Base-by-base conservation (phyloP, 148 eudicot species). In the Rhododendron kiyosumense region DNA sequence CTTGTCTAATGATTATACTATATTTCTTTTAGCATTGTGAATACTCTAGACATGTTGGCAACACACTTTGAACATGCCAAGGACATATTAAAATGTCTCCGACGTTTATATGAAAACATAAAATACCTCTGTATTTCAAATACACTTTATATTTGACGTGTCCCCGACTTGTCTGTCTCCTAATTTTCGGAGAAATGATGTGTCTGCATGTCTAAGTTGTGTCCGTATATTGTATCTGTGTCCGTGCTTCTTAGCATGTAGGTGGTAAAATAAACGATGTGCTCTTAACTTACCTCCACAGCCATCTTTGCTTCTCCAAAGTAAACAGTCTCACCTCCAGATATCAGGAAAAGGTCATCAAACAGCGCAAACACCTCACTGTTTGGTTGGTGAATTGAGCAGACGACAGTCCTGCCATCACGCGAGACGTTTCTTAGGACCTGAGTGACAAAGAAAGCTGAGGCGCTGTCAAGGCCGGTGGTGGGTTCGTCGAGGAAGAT, bases 401-500 rank as follows among this genome's bases (percentile, higher is more conserved):
- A 90, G 34, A 96, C 88, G 28, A 95, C 91, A 0, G 95, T 95
- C 73, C 95, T 90, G 7, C 94, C 93, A 75, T 88, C 93, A 17
- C 93, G 90, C 20, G 98, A 94, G 7, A 96, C 86, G 11, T 89
- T 96, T 79, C 94, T 90, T 1, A 96, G 92, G 61, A 92, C 88
- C 85, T 94, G 98, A n/a, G 92, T 89, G n/a, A 96, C 98, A 48
- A 96, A 94, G 87, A 94, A 95, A 65, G 98, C 96, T 0, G 98
- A 89, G 17, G 98, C 99, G 79, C 96, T 96, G 81, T 96, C 99
- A 9, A 96, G 94, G 15, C 98, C 98, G 48, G 92, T 93, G 20
- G 98, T 94, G 52, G 98, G 98, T 84, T 96, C 98, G 43, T 96
- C 98, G 5, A 96, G 92, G 88, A 94, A 95, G 88, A 96, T 65